Evolutionary conservation across 179 eudicot genomes (phyloP).

Genomic region (Drosera spatulata): DNA sequence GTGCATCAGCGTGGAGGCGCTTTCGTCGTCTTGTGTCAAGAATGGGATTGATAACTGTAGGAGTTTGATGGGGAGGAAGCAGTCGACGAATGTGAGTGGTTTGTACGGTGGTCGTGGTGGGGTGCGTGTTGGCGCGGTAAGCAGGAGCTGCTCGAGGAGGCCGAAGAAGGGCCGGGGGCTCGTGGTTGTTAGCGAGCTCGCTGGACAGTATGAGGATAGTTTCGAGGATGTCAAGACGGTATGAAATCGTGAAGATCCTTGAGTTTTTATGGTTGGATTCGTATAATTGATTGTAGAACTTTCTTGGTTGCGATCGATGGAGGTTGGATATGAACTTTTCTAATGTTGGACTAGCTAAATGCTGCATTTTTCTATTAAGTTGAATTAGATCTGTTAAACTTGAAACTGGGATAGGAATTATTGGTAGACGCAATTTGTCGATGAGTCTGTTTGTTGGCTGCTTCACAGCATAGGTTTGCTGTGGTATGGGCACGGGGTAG

Average conservation of each 20-base stretch:
- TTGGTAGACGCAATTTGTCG: too few relatives aligned
- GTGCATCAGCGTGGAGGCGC: slow-evolving; percentile 53
- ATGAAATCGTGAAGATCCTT: slow-evolving; percentile 4
- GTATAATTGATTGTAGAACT: too few relatives aligned
- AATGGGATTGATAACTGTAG: slow-evolving; percentile 14
- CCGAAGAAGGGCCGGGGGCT: slow-evolving; percentile 26
- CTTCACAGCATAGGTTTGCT: too few relatives aligned
- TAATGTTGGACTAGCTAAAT: too few relatives aligned
- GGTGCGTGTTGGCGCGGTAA: slow-evolving; percentile 18
- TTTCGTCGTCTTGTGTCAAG: slow-evolving; percentile 34
- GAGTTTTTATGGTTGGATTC: too few relatives aligned
- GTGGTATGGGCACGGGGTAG: too few relatives aligned
- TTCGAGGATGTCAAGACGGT: slow-evolving; percentile 83
- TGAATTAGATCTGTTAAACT: too few relatives aligned
- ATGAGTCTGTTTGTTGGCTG: too few relatives aligned
- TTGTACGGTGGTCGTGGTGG: slow-evolving; percentile 44
- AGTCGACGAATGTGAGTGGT: slow-evolving; percentile 38
- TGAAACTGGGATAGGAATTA: too few relatives aligned
- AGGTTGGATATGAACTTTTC: too few relatives aligned
- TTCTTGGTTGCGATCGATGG: too few relatives aligned
- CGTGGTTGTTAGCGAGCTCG: slow-evolving; percentile 49
- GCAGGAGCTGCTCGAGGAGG: slow-evolving; percentile 23
- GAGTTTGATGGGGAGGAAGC: slow-evolving; percentile 27
- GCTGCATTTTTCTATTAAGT: too few relatives aligned
- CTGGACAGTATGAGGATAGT: slow-evolving; percentile 80